Evolutionary conservation across 352 stramenopile species (phyloP), one percentile per base, ranked within the genome.

Genomic region (Hyaloperonospora brassicae): DNA sequence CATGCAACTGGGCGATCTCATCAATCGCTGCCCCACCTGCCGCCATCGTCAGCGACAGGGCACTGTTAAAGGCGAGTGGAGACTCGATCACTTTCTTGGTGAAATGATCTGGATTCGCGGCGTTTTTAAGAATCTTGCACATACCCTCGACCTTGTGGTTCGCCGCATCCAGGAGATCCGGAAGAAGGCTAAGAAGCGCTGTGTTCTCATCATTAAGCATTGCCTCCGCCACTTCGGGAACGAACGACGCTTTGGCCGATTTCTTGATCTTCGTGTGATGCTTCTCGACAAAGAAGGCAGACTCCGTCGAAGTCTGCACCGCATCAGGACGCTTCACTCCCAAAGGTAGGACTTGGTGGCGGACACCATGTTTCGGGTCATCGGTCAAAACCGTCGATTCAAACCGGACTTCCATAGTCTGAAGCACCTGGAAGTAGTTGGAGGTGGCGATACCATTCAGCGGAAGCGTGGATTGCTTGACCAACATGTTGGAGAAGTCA

Each of bases 241-340:
- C 11, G 0, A 11, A 23, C 11, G 11, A 47, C 22, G 22, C 42
- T 5, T 35, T 34, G 6, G 23, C 1, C 5, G 42, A 21, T 9
- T 47, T 36, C 42, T 47, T 47, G 10, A 47, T 6, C 22, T 35
- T 35, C 11, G 22, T 31, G 42, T 47, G 22, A 30, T 47, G 42
- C 34, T 39, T 39, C 7, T 39, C 34, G 41, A 47, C 5, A 21
- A 47, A 47, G 41, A 30, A 30, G 0, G 22, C 41, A 14, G 41
- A 30, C 41, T 47, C 5, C 1, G n/a, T 47, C 2, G 21, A 27
- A 1, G n/a, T 17, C 41, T 47, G 11, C 0, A 30, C 0, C 1
- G 2, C n/a, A 0, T 27, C 41, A 1, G 5, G 41, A n/a, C 41
- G 22, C 21, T 31, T 47, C 21, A 47, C 21, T 8, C 27, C 21